phyloP scores from a whole-genome alignment of 495 filamentous ascomycete species.

The Parathielavia hyrcaniae region DNA sequence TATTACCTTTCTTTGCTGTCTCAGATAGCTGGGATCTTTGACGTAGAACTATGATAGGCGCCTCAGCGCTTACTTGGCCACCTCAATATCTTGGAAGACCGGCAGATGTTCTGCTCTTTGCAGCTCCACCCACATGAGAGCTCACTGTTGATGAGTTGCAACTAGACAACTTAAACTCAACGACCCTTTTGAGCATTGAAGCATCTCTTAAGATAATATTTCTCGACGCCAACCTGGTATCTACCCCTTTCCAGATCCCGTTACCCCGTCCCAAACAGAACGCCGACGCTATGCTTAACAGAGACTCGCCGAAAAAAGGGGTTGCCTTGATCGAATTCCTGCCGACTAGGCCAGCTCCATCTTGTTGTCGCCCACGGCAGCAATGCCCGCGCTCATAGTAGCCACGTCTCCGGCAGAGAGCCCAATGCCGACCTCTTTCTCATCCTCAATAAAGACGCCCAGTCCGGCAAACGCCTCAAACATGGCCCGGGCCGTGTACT shows the following conservation, averaged over 20 bases:
- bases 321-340: background rate
- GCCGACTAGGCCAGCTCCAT: conserved; percentile 41
- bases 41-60: background rate
- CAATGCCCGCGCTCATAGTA: conserved; percentile 31
- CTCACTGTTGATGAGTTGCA: background rate
- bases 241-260: background rate
- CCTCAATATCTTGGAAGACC: background rate
- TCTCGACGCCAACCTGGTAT: background rate
- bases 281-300: conserved; percentile 26
- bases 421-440: conserved; percentile 45
- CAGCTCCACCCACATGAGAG: background rate
- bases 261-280: conserved; percentile 2
- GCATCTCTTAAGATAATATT: background rate
- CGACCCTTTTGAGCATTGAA: background rate
- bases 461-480: conserved; percentile 87
- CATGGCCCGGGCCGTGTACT: conserved; percentile 73
- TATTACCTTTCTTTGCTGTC: background rate
- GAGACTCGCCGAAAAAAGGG: background rate
- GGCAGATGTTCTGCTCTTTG: background rate
- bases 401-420: conserved; percentile 30
- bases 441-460: conserved; percentile 74
- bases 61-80: background rate
- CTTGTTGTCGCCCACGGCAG: conserved; percentile 35
- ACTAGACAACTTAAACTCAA: background rate
- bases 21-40: background rate